Evolutionary conservation across 1,139 yeast species (phyloP), one percentile per base, ranked within the genome.

Genomic region (Geotrichum histeridarum): DNA sequence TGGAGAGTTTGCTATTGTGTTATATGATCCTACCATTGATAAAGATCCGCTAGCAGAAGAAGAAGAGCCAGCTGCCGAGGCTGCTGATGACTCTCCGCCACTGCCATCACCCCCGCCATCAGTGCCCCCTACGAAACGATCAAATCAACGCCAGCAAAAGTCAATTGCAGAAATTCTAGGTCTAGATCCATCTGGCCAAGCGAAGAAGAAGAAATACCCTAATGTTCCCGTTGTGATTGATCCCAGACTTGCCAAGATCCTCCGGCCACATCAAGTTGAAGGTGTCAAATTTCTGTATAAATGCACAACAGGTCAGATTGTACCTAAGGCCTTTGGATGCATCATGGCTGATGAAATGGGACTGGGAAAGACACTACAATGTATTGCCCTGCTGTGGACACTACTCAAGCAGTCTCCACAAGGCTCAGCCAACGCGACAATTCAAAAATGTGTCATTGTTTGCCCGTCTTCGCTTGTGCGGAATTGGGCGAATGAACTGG

Each of bases 341-440:
- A 94, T 93, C 54, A 93, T 93, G 99, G 99, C 99, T 0, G 99
- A 93, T 73, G 99, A 90, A 72, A 93, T 93, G 99, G 99, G 99
- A 1, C 76, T 93, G 46, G 99, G 99, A 30, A 93, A 93, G 67
- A 93, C 99, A 6, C 75, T 93, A 44, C 99, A 93, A 69, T 94
- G 99, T 68, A 78, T 93, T 47, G 78, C 98, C 0, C 75, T 93
- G 44, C 79, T 93, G 88, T 93, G 99, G 99, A 93, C 99, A 0
- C 70, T 93, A 53, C 75, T 93, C 47, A 82, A 80, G 60, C 99
- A 93, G 68, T 85, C 96, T 15, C 98, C 99, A 0, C 80, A 93
- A 54, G 97, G 97, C 1, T 67, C 71, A 14, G 50, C 48, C 5
- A 81, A 77, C 58, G 81, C 83, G 50, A 84, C 95, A 0, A 93